Evolutionary conservation across 2,329 filamentous ascomycete species (phyloP), one percentile per base, ranked within the genome.

Genomic region (Phaeophleospora eucalypticola): DNA sequence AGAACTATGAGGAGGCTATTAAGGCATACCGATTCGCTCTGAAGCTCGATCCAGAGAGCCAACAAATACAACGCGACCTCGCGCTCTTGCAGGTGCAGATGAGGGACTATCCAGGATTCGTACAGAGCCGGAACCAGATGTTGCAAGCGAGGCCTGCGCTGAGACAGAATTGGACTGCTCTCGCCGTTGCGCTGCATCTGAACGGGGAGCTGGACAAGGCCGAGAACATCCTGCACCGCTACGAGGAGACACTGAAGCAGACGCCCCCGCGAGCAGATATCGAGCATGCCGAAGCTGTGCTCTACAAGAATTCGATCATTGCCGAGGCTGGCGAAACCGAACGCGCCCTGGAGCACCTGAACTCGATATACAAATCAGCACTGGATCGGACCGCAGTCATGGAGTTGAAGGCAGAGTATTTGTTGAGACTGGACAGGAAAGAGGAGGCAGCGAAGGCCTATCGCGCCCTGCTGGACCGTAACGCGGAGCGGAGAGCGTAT

Each of bases 1-100:
- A 97, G 78, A 97, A 98, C 71, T 97, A 94, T 61, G 93, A 97
- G 68, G 93, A 97, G 73, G 91, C 94, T 8, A 96, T 96, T 74
- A 97, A 97, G 77, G 94, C 93, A 48, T 98, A 98, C 77, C 94
- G 95, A 68, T 95, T 95, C 69, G 93, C 93, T 14, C 75, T 98
- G 59, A 84, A 82, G 65, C 80, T 97, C 50, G 93, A 98, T 64
- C 91, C 94, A n/a, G 89, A 95, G 17, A 95, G 89, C 12, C 78
- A 82, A 53, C 91, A 95, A 68, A 98, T 98, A 61, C 88, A 95
- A 68, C 82, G 93, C 56, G 94, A 98, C 65, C 77, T 98, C 51
- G 91, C 93, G 41, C 81, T 94, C 52, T 79, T 98, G 50, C 93
- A 98, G 73, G 80, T 95, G 58, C 93, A 98, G 73, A 96, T 95